A percentile compares a stretch with the other conserved stretches of the same genome.
Conservation (phyloP, 495 filamentous ascomycete species). For the Pseudevernia furfuracea region DNA sequence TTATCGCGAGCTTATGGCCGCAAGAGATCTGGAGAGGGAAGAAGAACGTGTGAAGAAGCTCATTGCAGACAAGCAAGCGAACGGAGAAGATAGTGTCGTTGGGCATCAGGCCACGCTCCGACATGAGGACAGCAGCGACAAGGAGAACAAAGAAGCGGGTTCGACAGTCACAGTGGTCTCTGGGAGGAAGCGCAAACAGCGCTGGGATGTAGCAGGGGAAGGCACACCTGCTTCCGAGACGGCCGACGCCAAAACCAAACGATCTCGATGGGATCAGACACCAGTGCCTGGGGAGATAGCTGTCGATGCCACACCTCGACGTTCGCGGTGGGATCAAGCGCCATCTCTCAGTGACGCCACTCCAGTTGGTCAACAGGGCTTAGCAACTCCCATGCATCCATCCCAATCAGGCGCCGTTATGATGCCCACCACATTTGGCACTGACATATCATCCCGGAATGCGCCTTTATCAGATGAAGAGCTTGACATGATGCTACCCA, state of each 20-base stretch:
- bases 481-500: slow-evolving; percentile 82
- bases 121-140: slow-evolving; percentile 51
- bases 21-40: slow-evolving; percentile 85
- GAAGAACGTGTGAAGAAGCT: slow-evolving; percentile 78
- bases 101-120: slow-evolving; percentile 67
- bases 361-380: slow-evolving; percentile 70
- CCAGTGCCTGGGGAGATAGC: slow-evolving; percentile 49
- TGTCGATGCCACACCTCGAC: slow-evolving; percentile 54
- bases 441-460: slow-evolving; percentile 71
- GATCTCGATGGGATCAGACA: slow-evolving; percentile 87
- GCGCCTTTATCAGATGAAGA: slow-evolving; percentile 85
- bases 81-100: slow-evolving; percentile 50
- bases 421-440: slow-evolving; percentile 59
- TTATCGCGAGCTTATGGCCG: slow-evolving; percentile 87
- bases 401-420: slow-evolving; percentile 55
- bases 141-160: slow-evolving; percentile 65
- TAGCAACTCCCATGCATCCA: slow-evolving; percentile 80
- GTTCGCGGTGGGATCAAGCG: slow-evolving; percentile 86
- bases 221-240: slow-evolving; percentile 40
- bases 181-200: slow-evolving; percentile 79
- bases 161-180: slow-evolving; percentile 55
- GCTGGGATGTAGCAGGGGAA: slow-evolving; percentile 72
- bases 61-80: slow-evolving; percentile 67
- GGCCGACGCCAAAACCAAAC: slow-evolving; percentile 56
- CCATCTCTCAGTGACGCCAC: slow-evolving; percentile 61